Base-by-base conservation (phyloP, 2,329 filamentous ascomycete species). In the Ascochyta lentis region DNA sequence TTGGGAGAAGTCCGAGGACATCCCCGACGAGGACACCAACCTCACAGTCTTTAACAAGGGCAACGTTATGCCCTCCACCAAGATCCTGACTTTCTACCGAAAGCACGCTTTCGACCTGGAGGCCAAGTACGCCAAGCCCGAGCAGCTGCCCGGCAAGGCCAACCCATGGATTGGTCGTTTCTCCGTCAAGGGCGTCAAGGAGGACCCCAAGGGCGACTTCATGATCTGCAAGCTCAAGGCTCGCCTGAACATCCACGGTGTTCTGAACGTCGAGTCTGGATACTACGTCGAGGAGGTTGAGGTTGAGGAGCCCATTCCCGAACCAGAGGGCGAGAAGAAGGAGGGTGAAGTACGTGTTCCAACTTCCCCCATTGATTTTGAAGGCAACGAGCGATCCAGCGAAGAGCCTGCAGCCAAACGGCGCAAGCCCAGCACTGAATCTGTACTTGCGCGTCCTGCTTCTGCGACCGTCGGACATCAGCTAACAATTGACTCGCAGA, bases 191-290 rank as follows among this genome's bases (percentile, higher is more conserved):
- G 91, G 90, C 41, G 94, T 99, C 73, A 93, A 97, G 85, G 89
- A 92, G 37, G 92, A 96, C 73, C 86, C 88, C 65, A 93, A 95
- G 76, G 91, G 96, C 58, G 95, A 98, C 76, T 99, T 98, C 78
- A 98, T 99, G 94, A 96, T 98, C 72, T 99, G 95, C 89, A 99
- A 99, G 83, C 88, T 99, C 60, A 98, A 98, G 86, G 94, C 95
- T 43, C 89, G 95, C 62, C 86, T 99, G 53, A 99, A 99, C 81
- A 86, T 98, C 63, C 93, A 98, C 81, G 95, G 95, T 77, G 86
- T 99, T 56, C 83, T 99, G 65, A 98, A 98, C 75, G 90, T 99
- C 34, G 95, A 99, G 82, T 93, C 88, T 61, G 95, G 93, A 58
- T 99, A 99, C 83, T 98, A 92, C 71, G 95, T 99, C 49, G 95